A percentile compares a stretch with the other conserved stretches of the same genome.
phyloP scores from a whole-genome alignment of 805 yeast genomes.

The Kazachstania kunashirensis region DNA sequence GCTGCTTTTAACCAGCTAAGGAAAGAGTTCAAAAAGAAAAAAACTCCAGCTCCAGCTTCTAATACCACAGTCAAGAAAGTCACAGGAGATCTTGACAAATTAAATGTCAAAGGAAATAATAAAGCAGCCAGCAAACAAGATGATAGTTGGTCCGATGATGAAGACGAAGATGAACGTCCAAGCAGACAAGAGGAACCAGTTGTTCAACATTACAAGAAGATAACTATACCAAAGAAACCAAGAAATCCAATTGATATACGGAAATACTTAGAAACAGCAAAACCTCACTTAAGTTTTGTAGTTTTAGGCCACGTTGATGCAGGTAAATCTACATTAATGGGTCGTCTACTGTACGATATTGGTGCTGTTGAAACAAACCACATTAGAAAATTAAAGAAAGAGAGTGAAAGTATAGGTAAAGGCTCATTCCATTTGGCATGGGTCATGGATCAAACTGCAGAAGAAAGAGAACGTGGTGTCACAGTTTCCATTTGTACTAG shows the following conservation, averaged over 20 bases:
- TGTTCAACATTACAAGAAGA: slow-evolving; percentile 18
- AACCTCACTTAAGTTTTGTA: slow-evolving; percentile 91
- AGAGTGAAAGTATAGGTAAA: slow-evolving; percentile 97
- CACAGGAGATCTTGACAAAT: slow-evolving; percentile 3
- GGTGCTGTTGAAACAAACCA: slow-evolving; percentile 96
- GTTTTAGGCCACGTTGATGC: slow-evolving; percentile 99
- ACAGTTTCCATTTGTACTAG: slow-evolving; percentile 98
- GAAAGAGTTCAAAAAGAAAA: slow-evolving; percentile 22
- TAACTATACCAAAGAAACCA: slow-evolving; percentile 25
- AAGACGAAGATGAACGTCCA: slow-evolving; percentile 10
- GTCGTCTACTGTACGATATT: slow-evolving; percentile 82
- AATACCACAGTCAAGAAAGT: slow-evolving; percentile 1
- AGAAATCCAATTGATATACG: slow-evolving; percentile 47
- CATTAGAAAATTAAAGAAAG: slow-evolving; percentile 91
- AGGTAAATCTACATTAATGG: slow-evolving; percentile 98
- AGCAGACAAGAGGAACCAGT: slow-evolving; percentile 9
- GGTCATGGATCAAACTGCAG: slow-evolving; percentile 98
- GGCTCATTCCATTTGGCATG: slow-evolving; percentile 98
- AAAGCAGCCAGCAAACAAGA: slow-evolving; percentile 12
- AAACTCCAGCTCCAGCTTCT: slow-evolving; percentile 11
- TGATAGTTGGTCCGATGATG: slow-evolving; percentile 25
- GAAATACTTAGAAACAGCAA: slow-evolving; percentile 71
- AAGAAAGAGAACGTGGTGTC: slow-evolving; percentile 97
- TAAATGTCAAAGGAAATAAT: neutral
- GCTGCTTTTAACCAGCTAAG: slow-evolving; percentile 36